phyloP scores from a whole-genome alignment of 768 basidiomycete species.

The Boletus subparvulus region DNA sequence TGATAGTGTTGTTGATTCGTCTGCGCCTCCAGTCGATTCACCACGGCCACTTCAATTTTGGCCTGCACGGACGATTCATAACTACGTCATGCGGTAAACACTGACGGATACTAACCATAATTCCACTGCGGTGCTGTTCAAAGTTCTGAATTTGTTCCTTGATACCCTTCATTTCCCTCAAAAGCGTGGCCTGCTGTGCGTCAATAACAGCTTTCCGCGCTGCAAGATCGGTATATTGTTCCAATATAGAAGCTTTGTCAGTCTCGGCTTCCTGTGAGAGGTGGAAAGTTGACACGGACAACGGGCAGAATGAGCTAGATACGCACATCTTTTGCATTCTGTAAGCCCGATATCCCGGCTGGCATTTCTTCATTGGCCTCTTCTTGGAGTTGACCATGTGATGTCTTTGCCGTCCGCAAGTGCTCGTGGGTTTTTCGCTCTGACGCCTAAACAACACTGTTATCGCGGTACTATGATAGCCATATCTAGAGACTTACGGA shows the following conservation, averaged over 20 bases:
- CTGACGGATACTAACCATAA: slow-evolving; percentile 41
- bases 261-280: slow-evolving; percentile 49
- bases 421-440: slow-evolving; percentile 25
- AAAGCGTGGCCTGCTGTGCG: slow-evolving; percentile 41
- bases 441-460: slow-evolving; percentile 9
- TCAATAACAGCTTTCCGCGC: slow-evolving; percentile 49
- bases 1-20: slow-evolving; percentile 46
- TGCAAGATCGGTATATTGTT: slow-evolving; percentile 50
- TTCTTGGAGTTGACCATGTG: slow-evolving; percentile 45
- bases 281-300: slow-evolving; percentile 1
- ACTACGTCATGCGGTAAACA: neutral
- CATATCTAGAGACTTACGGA: slow-evolving; percentile 30
- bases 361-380: slow-evolving; percentile 72
- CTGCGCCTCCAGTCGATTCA: slow-evolving; percentile 50
- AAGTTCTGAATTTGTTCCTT: slow-evolving; percentile 53
- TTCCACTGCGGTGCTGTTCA: slow-evolving; percentile 40
- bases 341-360: slow-evolving; percentile 55
- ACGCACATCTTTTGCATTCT: slow-evolving; percentile 54
- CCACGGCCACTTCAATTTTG: slow-evolving; percentile 49
- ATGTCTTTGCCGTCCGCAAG: slow-evolving; percentile 35
- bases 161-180: slow-evolving; percentile 45
- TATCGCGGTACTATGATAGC: neutral
- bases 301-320: neutral
- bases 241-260: slow-evolving; percentile 47
- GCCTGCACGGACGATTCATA: slow-evolving; percentile 35